Percentiles rank a stretch among this genome's conserved stretches.
These are phyloP conservation scores for Phaseolus coccineus DNA, from an alignment of 331 rosid genomes.

Conservation along the genomic window DNA sequence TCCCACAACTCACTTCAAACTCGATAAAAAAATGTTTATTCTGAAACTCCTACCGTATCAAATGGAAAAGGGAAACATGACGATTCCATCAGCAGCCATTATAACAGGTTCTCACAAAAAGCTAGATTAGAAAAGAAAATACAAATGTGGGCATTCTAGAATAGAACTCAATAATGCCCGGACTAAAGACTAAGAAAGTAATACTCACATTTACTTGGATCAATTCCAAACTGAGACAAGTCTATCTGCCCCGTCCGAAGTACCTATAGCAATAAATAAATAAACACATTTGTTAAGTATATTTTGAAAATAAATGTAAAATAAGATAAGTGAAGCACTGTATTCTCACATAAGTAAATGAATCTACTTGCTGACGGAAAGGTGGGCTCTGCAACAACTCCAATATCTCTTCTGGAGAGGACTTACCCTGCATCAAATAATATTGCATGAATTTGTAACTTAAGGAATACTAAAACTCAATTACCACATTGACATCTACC, in stretches of 20 bases:
- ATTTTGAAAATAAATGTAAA: constrained; percentile 12
- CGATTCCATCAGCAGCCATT: neutral
- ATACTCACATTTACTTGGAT: constrained; percentile 85
- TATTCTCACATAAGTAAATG: constrained; percentile 83
- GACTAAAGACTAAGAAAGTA: constrained; percentile 32
- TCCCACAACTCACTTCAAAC: constrained; percentile 2
- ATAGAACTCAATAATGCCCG: constrained; percentile 1
- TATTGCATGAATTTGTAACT: constrained; percentile 12
- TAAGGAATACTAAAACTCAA: constrained; percentile 23
- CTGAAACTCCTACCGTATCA: constrained; percentile 16
- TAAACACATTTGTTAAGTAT: neutral
- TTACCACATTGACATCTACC: constrained; percentile 55
- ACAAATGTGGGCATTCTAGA: neutral
- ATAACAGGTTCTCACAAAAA: neutral
- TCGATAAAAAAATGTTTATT: neutral
- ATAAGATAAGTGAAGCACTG: constrained; percentile 16
- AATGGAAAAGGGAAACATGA: neutral
- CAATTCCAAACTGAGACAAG: constrained; percentile 92
- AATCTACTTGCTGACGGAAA: constrained; percentile 93
- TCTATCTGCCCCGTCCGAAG: constrained; percentile 95
- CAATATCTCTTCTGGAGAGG: constrained; percentile 85
- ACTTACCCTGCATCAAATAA: constrained; percentile 69
- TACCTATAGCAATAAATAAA: constrained; percentile 57
- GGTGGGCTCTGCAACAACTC: constrained; percentile 96
- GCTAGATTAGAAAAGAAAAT: constrained; percentile 10